These are phyloP conservation scores for Saccharomycopsis sp. DNA, from an alignment of 805 yeast species.

Conservation along the genomic window DNA sequence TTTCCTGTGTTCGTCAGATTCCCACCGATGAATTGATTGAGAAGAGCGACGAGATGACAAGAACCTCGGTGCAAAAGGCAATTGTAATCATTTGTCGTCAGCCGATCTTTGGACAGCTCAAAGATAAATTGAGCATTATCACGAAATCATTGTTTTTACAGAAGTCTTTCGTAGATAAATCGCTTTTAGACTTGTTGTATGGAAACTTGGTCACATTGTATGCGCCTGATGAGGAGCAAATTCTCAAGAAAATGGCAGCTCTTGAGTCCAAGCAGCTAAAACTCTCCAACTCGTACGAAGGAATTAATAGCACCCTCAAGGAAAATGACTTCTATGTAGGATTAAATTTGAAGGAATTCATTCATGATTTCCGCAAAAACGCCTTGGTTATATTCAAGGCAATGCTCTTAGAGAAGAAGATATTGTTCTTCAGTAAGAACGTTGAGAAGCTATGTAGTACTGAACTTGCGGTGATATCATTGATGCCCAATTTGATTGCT, in stretches of 20 bases:
- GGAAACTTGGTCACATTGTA: slow-evolving; percentile 52
- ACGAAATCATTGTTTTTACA: slow-evolving; percentile 84
- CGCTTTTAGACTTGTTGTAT: slow-evolving; percentile 61
- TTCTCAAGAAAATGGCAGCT: not conserved
- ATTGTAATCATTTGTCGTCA: slow-evolving; percentile 79
- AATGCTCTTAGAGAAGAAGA: slow-evolving; percentile 63
- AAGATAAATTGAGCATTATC: slow-evolving; percentile 84
- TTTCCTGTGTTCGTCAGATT: slow-evolving; percentile 87
- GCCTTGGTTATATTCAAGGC: slow-evolving; percentile 69
- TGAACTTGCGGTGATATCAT: slow-evolving; percentile 76
- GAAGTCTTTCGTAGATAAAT: slow-evolving; percentile 63
- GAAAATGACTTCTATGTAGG: slow-evolving; percentile 69
- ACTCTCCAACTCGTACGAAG: slow-evolving; percentile 27
- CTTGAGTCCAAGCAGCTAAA: slow-evolving; percentile 18
- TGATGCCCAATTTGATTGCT: slow-evolving; percentile 74
- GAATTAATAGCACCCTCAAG: slow-evolving; percentile 30
- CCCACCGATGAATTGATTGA: slow-evolving; percentile 51
- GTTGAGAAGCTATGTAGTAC: slow-evolving; percentile 74
- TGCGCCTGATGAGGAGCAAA: slow-evolving; percentile 9
- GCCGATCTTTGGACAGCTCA: slow-evolving; percentile 83
- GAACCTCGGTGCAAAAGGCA: slow-evolving; percentile 88
- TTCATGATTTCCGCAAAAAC: slow-evolving; percentile 51
- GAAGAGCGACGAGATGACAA: slow-evolving; percentile 57
- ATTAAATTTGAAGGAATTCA: slow-evolving; percentile 58
- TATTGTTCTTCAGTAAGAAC: slow-evolving; percentile 72